phyloP scores from a whole-genome alignment of 73 alveolate species.

The Paramecium tetraurelia region DNA sequence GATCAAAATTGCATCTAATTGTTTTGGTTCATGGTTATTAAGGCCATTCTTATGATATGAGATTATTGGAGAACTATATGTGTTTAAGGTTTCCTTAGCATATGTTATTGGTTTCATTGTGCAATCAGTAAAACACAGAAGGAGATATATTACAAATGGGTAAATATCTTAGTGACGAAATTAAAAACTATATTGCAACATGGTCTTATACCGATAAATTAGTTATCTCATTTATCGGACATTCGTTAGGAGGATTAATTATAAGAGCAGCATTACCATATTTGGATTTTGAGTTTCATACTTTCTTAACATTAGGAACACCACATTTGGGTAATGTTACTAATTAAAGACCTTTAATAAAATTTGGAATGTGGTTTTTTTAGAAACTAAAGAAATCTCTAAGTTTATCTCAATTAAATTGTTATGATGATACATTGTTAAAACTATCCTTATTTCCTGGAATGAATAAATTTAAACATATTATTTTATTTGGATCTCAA shows the following conservation, averaged over 20 bases:
- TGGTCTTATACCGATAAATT: constrained; percentile 85
- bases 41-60: constrained; percentile 94
- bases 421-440: constrained; percentile 77
- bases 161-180: constrained; percentile 81
- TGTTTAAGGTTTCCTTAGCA: constrained; percentile 82
- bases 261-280: constrained; percentile 80
- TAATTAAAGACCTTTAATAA: constrained; percentile 81
- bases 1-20: constrained; percentile 74
- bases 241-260: constrained; percentile 97
- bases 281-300: constrained; percentile 75
- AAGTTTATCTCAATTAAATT: constrained; percentile 83
- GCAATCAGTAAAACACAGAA: constrained; percentile 88
- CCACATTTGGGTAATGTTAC: constrained; percentile 97
- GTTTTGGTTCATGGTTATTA: constrained; percentile 94
- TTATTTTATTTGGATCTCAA: constrained; percentile 22
- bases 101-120: constrained; percentile 74
- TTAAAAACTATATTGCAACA: constrained; percentile 76
- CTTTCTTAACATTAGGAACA: constrained; percentile 88
- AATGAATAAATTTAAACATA: constrained; percentile 32
- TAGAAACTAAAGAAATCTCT: constrained; percentile 84
- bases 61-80: constrained; percentile 80
- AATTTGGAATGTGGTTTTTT: constrained; percentile 96
- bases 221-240: constrained; percentile 97
- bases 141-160: constrained; percentile 89
- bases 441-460: background rate